Conservation (phyloP, 2,329 filamentous ascomycete species). For the Diaporthe destruens region DNA sequence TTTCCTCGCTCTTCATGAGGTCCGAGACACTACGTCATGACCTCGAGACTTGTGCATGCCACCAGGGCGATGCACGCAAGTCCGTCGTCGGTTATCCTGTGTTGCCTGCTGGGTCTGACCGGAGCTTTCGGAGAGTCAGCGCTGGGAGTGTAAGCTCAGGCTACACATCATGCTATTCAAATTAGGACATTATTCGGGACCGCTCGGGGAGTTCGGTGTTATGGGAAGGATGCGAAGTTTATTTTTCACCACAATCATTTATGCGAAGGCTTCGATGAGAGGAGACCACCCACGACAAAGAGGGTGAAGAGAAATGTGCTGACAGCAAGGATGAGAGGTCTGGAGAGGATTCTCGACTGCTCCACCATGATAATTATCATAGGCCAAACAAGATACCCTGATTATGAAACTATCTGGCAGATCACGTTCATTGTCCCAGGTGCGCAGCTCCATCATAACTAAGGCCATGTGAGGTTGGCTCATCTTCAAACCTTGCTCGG, state of each 20-base stretch:
- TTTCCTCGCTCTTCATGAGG: slow-evolving; percentile 34
- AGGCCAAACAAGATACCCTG: too few species aligned
- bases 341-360: too few species aligned
- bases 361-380: too few species aligned
- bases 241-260: neutral
- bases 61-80: neutral
- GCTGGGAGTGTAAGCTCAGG: slow-evolving; percentile 22
- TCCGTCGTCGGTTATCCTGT: neutral
- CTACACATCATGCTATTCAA: slow-evolving; percentile 27
- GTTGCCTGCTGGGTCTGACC: slow-evolving; percentile 7
- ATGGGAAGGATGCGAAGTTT: neutral
- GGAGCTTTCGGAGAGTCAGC: neutral
- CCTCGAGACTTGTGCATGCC: slow-evolving; percentile 9
- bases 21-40: slow-evolving; percentile 31
- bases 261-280: neutral
- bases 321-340: too few species aligned
- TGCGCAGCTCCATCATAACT: too few species aligned
- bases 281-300: neutral
- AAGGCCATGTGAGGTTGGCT: too few species aligned
- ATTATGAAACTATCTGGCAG: too few species aligned
- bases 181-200: neutral
- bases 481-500: too few species aligned
- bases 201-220: slow-evolving; percentile 1
- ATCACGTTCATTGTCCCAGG: too few species aligned
- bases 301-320: too few species aligned